Percentiles rank a stretch among this genome's conserved stretches.
phyloP scores from a whole-genome alignment of 1,284 basidiomycete genomes.

The Pseudozyma thailandica region DNA sequence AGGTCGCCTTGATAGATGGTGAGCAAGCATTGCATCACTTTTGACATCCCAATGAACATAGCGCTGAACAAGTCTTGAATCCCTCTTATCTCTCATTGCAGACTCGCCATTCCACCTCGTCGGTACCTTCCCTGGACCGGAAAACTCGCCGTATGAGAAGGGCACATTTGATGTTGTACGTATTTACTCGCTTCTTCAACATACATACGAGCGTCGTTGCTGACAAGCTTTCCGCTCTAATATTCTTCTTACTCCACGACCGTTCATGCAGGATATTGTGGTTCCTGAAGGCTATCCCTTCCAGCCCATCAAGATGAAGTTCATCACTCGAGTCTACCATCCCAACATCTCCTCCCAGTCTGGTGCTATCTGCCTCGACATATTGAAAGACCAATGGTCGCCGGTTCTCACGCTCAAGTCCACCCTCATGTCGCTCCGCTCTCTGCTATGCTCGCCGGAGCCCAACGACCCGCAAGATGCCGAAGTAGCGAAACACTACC shows the following conservation, averaged over 20 bases:
- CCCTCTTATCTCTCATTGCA: background rate
- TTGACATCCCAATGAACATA: background rate
- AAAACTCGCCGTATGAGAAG: constrained; percentile 90
- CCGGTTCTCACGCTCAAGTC: constrained; percentile 85
- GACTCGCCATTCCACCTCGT: constrained; percentile 53
- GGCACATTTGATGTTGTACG: constrained; percentile 90
- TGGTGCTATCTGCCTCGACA: constrained; percentile 86
- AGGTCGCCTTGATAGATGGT: constrained; percentile 82
- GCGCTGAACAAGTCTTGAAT: constrained; percentile 1
- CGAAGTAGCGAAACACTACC: constrained; percentile 90
- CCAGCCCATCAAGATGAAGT: constrained; percentile 91
- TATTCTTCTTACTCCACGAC: background rate
- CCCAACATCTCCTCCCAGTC: constrained; percentile 95
- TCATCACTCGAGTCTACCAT: constrained; percentile 83
- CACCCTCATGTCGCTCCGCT: constrained; percentile 94
- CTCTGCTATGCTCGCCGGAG: constrained; percentile 93
- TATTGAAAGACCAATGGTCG: constrained; percentile 73
- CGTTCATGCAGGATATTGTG: constrained; percentile 80
- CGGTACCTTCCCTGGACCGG: constrained; percentile 58
- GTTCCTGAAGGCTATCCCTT: constrained; percentile 93
- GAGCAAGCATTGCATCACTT: background rate
- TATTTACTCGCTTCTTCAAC: background rate
- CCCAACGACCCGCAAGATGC: constrained; percentile 98
- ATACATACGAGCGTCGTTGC: background rate
- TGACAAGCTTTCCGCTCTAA: background rate